phyloP scores from a whole-genome alignment of 2,329 filamentous ascomycete genomes.

The Geosmithia morbida region DNA sequence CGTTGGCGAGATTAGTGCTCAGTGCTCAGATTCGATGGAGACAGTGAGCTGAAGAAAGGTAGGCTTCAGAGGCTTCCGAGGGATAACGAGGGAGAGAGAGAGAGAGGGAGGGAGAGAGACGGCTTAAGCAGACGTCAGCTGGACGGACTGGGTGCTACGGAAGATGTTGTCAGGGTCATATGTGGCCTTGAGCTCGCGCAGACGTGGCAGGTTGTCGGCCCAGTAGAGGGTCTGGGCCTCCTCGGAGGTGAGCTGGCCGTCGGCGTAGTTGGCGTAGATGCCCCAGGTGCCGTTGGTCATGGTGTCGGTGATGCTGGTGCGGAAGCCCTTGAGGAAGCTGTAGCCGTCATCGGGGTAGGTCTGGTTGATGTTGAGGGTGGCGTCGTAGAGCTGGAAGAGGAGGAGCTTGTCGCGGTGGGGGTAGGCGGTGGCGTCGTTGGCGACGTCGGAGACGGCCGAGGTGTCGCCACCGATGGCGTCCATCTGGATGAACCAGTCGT shows the following conservation, averaged over 20 bases:
- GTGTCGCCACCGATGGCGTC: slow-evolving; percentile 18
- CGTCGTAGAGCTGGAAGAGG: slow-evolving; percentile 24
- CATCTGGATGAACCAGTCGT: slow-evolving; percentile 6
- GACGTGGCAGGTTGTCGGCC: slow-evolving; percentile 17
- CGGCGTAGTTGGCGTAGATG: slow-evolving; percentile 39
- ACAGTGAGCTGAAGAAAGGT: too few relatives aligned
- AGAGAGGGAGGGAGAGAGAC: too few relatives aligned
- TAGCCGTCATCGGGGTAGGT: slow-evolving; percentile 15
- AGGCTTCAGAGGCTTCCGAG: too few relatives aligned
- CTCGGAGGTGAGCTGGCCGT: slow-evolving; percentile 27
- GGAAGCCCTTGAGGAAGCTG: slow-evolving; percentile 24
- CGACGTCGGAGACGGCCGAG: slow-evolving; percentile 17
- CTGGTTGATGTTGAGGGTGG: slow-evolving; percentile 8
- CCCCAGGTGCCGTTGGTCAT: slow-evolving; percentile 24
- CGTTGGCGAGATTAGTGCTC: too few relatives aligned
- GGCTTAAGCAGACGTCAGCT: not conserved
- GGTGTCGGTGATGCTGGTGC: slow-evolving; percentile 18
- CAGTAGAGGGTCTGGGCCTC: slow-evolving; percentile 36
- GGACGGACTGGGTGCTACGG: slow-evolving; percentile 5
- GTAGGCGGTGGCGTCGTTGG: slow-evolving; percentile 16
- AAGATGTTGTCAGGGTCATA: slow-evolving; percentile 20
- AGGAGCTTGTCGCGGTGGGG: slow-evolving; percentile 28
- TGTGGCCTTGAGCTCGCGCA: slow-evolving; percentile 16
- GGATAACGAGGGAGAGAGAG: too few relatives aligned
- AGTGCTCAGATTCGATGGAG: too few relatives aligned